phyloP scores from a whole-genome alignment of 2,329 filamentous ascomycete genomes.

The Phaeosphaeria sp. region DNA sequence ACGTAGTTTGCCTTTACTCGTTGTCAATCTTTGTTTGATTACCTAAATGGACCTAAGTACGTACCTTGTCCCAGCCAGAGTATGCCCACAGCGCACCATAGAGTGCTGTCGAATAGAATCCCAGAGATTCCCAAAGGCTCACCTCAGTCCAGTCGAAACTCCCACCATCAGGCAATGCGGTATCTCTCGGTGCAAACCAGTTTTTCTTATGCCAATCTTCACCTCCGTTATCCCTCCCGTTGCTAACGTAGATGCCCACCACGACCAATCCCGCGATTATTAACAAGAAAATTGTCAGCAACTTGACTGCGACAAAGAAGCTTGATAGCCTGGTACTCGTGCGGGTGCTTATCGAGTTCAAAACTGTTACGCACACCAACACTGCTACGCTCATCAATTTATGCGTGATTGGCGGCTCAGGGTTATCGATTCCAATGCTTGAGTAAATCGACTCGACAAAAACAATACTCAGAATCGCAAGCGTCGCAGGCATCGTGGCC shows the following conservation, averaged over 20 bases:
- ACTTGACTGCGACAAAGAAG: conserved; percentile 49
- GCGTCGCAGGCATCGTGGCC: conserved; percentile 69
- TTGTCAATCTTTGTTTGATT: not conserved
- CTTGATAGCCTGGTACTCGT: conserved; percentile 48
- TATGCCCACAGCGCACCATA: conserved; percentile 49
- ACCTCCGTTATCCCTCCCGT: conserved; percentile 40
- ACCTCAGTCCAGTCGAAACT: conserved; percentile 48
- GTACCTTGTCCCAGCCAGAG: conserved; percentile 48
- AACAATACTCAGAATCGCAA: conserved; percentile 69
- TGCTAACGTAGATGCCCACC: conserved; percentile 36
- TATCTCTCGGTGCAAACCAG: conserved; percentile 43
- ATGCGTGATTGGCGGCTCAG: conserved; percentile 53
- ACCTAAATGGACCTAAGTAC: not conserved
- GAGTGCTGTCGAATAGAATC: conserved; percentile 66
- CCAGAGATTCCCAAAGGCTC: conserved; percentile 64
- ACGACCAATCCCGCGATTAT: conserved; percentile 46
- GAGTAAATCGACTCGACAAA: conserved; percentile 58
- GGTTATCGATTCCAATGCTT: conserved; percentile 65
- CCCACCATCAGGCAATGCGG: conserved; percentile 35
- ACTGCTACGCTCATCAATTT: conserved; percentile 50
- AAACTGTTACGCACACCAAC: conserved; percentile 46
- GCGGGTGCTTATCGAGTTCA: conserved; percentile 55
- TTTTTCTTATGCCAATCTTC: conserved; percentile 41
- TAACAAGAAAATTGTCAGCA: conserved; percentile 42
- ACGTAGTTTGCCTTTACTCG: conserved; percentile 46